A percentile compares a stretch with the other conserved stretches of the same genome.
Evolutionary conservation across 805 yeast genomes (phyloP).

Genomic region (Wickerhamomyces hampshirensis): DNA sequence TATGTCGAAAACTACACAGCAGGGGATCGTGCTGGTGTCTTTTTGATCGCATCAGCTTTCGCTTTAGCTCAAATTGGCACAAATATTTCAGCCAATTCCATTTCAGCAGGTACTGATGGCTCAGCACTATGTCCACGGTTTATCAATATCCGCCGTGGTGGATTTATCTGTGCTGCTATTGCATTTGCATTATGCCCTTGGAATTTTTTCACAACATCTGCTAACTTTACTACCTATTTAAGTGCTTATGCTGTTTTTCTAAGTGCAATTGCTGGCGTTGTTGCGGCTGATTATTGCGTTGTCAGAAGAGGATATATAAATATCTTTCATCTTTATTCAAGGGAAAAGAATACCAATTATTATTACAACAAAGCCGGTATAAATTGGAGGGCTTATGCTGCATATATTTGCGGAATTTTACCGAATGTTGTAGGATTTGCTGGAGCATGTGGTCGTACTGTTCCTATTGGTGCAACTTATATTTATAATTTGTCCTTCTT

Average conservation of each 20-base stretch:
- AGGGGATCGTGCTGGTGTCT: slow-evolving; percentile 77
- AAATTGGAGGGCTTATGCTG: slow-evolving; percentile 82
- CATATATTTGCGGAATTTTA: slow-evolving; percentile 73
- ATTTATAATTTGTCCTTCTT: slow-evolving; percentile 74
- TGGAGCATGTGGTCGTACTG: slow-evolving; percentile 73
- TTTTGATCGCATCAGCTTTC: slow-evolving; percentile 65
- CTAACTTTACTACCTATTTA: slow-evolving; percentile 72
- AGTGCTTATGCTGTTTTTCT: slow-evolving; percentile 80
- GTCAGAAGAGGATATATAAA: slow-evolving; percentile 69
- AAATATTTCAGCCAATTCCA: slow-evolving; percentile 66
- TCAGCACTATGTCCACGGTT: slow-evolving; percentile 60
- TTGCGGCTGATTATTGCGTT: slow-evolving; percentile 61
- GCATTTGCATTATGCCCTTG: slow-evolving; percentile 79
- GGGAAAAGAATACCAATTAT: slow-evolving; percentile 40
- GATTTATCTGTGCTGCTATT: slow-evolving; percentile 67
- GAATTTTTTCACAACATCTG: slow-evolving; percentile 66
- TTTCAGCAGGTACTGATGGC: slow-evolving; percentile 71
- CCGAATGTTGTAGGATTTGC: slow-evolving; percentile 88
- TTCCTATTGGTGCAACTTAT: slow-evolving; percentile 73
- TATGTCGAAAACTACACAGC: slow-evolving; percentile 50
- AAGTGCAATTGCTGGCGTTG: slow-evolving; percentile 78
- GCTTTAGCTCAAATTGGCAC: slow-evolving; percentile 76
- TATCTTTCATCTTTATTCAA: slow-evolving; percentile 59
- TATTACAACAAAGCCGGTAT: slow-evolving; percentile 58
- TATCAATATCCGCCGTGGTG: slow-evolving; percentile 75